These are phyloP conservation scores for Phialemoniopsis sp. DNA, from an alignment of 2,329 filamentous ascomycete genomes.

Conservation along the genomic window DNA sequence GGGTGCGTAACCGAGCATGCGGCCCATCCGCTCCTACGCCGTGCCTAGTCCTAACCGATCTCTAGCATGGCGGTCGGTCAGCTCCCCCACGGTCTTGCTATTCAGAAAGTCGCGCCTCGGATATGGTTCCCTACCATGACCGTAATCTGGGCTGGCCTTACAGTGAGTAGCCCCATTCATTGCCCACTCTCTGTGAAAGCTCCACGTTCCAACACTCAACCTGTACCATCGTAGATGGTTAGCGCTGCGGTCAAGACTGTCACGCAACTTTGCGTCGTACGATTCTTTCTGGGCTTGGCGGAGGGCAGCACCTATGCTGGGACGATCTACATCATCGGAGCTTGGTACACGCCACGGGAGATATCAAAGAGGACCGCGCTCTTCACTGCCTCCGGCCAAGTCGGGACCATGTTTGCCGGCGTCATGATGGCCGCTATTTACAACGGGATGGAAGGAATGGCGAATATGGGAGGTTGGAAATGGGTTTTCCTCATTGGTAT, in stretches of 20 bases:
- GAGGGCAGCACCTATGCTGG: conserved; percentile 11
- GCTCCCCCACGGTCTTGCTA: too few relatives aligned
- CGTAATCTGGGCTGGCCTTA: conserved; percentile 6
- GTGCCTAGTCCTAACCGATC: too few relatives aligned
- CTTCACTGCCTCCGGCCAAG: conserved; percentile 39
- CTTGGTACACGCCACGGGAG: conserved; percentile 8
- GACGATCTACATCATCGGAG: conserved; percentile 9
- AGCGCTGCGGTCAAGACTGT: conserved; percentile 7
- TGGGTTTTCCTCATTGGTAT: too few relatives aligned
- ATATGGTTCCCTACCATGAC: too few relatives aligned
- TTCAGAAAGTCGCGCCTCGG: too few relatives aligned
- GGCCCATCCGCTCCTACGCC: too few relatives aligned
- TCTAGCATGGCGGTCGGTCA: too few relatives aligned
- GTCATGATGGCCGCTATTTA: conserved; percentile 45
- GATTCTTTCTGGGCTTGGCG: conserved; percentile 7
- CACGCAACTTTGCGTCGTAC: conserved; percentile 7
- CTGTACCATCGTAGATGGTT: conserved; percentile 28
- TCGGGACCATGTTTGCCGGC: conserved; percentile 47
- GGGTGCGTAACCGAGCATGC: too few relatives aligned
- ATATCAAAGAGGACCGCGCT: conserved; percentile 28
- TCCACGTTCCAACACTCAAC: too few relatives aligned
- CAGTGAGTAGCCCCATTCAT: conserved; percentile 5
- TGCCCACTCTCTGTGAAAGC: too few relatives aligned
- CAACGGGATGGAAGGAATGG: conserved; percentile 27
- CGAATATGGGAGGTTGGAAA: too few relatives aligned